phyloP scores from a whole-genome alignment of 805 yeast genomes.

The Wickerhamiella kurtzmanii region DNA sequence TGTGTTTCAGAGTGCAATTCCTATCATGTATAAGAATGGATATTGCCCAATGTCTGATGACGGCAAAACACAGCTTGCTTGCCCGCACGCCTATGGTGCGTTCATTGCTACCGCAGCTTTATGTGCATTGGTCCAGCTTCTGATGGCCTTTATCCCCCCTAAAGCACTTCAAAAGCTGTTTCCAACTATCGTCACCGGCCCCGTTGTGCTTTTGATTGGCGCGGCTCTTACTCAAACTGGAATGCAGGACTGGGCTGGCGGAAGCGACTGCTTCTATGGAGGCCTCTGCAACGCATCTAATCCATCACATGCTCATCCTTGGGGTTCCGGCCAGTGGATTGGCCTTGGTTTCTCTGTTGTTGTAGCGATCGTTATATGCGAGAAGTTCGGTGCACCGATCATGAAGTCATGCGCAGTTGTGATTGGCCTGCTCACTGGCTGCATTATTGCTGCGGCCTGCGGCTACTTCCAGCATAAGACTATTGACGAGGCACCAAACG shows the following conservation, averaged over 20 bases:
- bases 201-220: conserved; percentile 80
- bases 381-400: conserved; percentile 84
- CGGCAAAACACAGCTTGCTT: conserved; percentile 50
- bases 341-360: conserved; percentile 82
- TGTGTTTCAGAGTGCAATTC: conserved; percentile 60
- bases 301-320: conserved; percentile 43
- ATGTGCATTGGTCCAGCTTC: conserved; percentile 63
- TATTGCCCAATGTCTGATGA: conserved; percentile 48
- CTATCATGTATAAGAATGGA: conserved; percentile 67
- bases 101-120: conserved; percentile 66
- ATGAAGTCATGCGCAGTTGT: conserved; percentile 92
- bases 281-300: conserved; percentile 34
- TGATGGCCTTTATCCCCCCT: conserved; percentile 68
- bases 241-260: conserved; percentile 79
- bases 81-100: conserved; percentile 88
- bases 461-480: conserved; percentile 54
- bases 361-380: conserved; percentile 58
- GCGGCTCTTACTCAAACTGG: conserved; percentile 55
- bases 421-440: conserved; percentile 70
- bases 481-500: conserved; percentile 65
- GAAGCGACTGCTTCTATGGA: conserved; percentile 37
- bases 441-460: conserved; percentile 84
- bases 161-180: conserved; percentile 53
- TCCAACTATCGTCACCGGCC: conserved; percentile 89
- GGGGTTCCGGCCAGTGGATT: conserved; percentile 80